A percentile compares a stretch with the other conserved stretches of the same genome.
Conservation (phyloP, 1,284 basidiomycete genomes). For the Coniferiporia weirii region DNA sequence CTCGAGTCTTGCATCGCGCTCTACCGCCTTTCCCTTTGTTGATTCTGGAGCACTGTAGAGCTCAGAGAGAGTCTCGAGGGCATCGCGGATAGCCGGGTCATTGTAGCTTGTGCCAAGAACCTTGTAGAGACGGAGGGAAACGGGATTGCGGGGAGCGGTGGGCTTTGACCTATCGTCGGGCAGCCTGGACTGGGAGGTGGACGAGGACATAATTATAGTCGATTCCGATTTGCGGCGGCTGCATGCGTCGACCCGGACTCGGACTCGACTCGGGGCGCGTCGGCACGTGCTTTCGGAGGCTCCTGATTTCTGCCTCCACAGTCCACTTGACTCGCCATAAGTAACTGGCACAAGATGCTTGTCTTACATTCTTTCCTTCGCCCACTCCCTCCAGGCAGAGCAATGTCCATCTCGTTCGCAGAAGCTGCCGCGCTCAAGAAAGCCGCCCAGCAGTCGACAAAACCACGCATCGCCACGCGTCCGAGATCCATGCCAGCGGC, state of each 20-base stretch:
- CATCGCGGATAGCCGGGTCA: slow-evolving; percentile 74
- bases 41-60: slow-evolving; percentile 44
- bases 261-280: too few relatives aligned
- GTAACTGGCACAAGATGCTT: slow-evolving; percentile 9
- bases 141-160: slow-evolving; percentile 46
- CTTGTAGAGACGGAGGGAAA: slow-evolving; percentile 83
- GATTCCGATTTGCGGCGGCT: background rate
- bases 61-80: slow-evolving; percentile 77
- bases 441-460: slow-evolving; percentile 7
- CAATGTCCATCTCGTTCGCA: slow-evolving; percentile 16
- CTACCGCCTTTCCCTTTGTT: slow-evolving; percentile 3
- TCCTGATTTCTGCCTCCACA: background rate
- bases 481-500: background rate
- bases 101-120: slow-evolving; percentile 82
- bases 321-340: background rate
- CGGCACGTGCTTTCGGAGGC: background rate
- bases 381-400: background rate
- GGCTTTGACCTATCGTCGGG: slow-evolving; percentile 5
- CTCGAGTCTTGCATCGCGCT: slow-evolving; percentile 2
- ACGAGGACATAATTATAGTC: background rate
- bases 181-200: background rate
- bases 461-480: slow-evolving; percentile 1
- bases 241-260: too few relatives aligned
- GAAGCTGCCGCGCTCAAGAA: slow-evolving; percentile 17
- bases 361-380: slow-evolving; percentile 7